phyloP scores from a whole-genome alignment of 139 green algal genomes.

The Chlamydomonas sp. region DNA sequence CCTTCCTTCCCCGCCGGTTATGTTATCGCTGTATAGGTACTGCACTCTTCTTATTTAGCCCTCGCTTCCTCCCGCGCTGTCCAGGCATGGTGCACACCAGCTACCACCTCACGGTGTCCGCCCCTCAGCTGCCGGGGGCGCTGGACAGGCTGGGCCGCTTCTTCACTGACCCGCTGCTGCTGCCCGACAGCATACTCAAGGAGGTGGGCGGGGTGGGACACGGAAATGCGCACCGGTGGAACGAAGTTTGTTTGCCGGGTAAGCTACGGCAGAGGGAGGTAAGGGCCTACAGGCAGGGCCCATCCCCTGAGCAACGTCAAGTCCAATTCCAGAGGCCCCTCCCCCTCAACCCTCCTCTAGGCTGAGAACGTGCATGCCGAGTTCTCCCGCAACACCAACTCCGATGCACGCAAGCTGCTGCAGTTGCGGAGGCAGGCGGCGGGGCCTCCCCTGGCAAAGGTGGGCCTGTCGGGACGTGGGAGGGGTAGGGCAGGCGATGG shows the following conservation, averaged over 20 bases:
- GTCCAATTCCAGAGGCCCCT: too few species aligned
- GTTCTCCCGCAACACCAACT: slow-evolving; percentile 64
- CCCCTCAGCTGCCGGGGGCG: slow-evolving; percentile 44
- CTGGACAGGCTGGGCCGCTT: slow-evolving; percentile 54
- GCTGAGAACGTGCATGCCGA: slow-evolving; percentile 56
- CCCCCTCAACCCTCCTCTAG: not conserved
- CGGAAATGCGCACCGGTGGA: not conserved
- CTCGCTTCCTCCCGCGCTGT: not conserved
- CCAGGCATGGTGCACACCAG: slow-evolving; percentile 68
- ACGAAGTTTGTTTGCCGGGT: too few species aligned
- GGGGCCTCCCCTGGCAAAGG: slow-evolving; percentile 29
- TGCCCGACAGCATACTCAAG: slow-evolving; percentile 33
- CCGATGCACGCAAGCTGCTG: slow-evolving; percentile 58
- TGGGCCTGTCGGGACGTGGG: slow-evolving; percentile 1
- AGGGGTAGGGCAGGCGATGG: slow-evolving; percentile 10
- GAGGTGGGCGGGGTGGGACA: slow-evolving; percentile 40
- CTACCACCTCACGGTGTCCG: slow-evolving; percentile 62
- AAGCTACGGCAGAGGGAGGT: too few species aligned
- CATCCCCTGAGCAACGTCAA: too few species aligned
- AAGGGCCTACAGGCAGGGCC: too few species aligned
- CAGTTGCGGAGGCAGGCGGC: slow-evolving; percentile 46
- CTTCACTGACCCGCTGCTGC: slow-evolving; percentile 52
- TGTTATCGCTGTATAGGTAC: not conserved
- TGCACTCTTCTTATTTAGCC: not conserved
- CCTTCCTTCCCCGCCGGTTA: not conserved